A percentile compares a stretch with the other conserved stretches of the same genome.
Evolutionary conservation across 495 filamentous ascomycete species (phyloP).

Genomic region (Aspergillus heteromorphus): DNA sequence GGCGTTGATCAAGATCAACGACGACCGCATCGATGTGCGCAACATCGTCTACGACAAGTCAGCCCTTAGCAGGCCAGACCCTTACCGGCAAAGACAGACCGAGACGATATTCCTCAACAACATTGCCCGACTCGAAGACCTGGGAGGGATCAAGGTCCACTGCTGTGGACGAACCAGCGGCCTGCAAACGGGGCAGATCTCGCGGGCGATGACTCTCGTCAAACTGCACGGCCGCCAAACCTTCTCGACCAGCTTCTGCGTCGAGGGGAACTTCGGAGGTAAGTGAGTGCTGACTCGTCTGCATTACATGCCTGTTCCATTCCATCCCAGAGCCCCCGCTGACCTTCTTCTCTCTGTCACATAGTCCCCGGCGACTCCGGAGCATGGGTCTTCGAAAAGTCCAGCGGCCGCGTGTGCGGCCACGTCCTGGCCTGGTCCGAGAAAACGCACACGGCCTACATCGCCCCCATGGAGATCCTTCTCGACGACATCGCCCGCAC

Average conservation of each 20-base stretch:
- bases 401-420: slow-evolving; percentile 73
- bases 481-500: slow-evolving; percentile 78
- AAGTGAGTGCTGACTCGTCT: slow-evolving; percentile 23
- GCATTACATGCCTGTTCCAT: slow-evolving; percentile 1
- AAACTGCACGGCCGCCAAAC: slow-evolving; percentile 77
- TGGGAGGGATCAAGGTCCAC: slow-evolving; percentile 73
- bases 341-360: not conserved
- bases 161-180: slow-evolving; percentile 90
- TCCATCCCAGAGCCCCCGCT: slow-evolving; percentile 2
- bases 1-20: slow-evolving; percentile 80
- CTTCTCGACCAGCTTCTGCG: slow-evolving; percentile 75
- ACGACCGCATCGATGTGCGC: slow-evolving; percentile 61
- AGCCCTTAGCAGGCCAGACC: slow-evolving; percentile 19
- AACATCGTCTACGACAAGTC: slow-evolving; percentile 58
- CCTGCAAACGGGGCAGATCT: slow-evolving; percentile 69
- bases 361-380: slow-evolving; percentile 83
- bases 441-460: slow-evolving; percentile 71
- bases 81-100: slow-evolving; percentile 13
- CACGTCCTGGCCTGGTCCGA: slow-evolving; percentile 85
- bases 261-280: slow-evolving; percentile 67
- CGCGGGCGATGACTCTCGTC: slow-evolving; percentile 69
- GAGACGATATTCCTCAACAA: slow-evolving; percentile 37
- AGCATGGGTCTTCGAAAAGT: slow-evolving; percentile 86
- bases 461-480: slow-evolving; percentile 89
- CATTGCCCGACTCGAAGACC: slow-evolving; percentile 43